Percentiles rank a stretch among this genome's conserved stretches.
Evolutionary conservation across 805 yeast species (phyloP).

Genomic region (Peterozyma toletana): DNA sequence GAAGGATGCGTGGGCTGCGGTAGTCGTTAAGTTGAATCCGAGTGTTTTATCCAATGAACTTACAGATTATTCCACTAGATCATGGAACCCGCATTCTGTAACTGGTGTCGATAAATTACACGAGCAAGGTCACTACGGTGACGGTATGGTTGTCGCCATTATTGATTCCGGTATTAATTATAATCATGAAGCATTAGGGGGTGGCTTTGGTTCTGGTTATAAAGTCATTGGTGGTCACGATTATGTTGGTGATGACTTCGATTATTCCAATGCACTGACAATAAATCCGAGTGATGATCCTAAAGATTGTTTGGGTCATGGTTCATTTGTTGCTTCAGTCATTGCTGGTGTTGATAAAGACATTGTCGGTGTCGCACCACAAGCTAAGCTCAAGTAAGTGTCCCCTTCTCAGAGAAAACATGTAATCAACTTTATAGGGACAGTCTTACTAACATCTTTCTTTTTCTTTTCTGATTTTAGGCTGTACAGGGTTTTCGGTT

Average conservation of each 20-base stretch:
- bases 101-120: constrained; percentile 14
- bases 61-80: no score
- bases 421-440: no score
- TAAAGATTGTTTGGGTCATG: constrained; percentile 17
- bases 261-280: constrained; percentile 1
- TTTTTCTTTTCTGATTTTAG: no score
- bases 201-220: constrained; percentile 12
- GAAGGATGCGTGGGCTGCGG: no score
- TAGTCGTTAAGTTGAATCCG: no score
- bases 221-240: constrained; percentile 13
- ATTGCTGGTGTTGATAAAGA: constrained; percentile 12
- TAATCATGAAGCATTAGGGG: constrained; percentile 13
- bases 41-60: no score
- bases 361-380: constrained; percentile 14
- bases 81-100: constrained; percentile 13
- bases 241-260: constrained; percentile 8
- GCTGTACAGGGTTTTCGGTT: constrained; percentile 14
- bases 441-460: no score
- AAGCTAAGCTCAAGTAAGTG: constrained; percentile 11
- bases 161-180: constrained; percentile 13
- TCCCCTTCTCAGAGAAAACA: no score
- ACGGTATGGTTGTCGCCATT: constrained; percentile 11
- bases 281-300: constrained; percentile 9
- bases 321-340: constrained; percentile 16
- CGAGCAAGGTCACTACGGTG: constrained; percentile 11